Evolutionary conservation across 2,329 filamentous ascomycete genomes (phyloP), one percentile per base, ranked within the genome.

Genomic region (Calonectria henricotiae): DNA sequence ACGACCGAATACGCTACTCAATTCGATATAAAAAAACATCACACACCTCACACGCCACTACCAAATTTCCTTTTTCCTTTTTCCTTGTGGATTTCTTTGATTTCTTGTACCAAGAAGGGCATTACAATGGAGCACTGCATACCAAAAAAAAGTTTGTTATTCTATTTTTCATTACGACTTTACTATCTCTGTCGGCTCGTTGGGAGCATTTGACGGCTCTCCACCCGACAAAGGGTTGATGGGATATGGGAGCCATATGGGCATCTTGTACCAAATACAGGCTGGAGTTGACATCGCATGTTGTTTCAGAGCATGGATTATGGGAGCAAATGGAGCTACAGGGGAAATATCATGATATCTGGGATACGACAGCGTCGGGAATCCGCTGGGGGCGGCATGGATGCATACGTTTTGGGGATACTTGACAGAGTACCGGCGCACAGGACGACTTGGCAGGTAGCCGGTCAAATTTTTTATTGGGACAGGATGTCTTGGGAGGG

Each of bases 121-220:
- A 85, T 85, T 78, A 80, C 75, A 84, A 77, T 78, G 85, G 85
- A 86, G 85, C 83, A 85, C 81, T 84, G 84, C 84, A 85, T 86
- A 83, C 83, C 84, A 84, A 84, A 84, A 81, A 82, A 82, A 81
- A 79, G 74, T 74, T 75, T 77, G 70, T 73, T 74, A 75, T 76
- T 74, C 62, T 71, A 71, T 62, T 69, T 76, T 66, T 67, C 74
- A 75, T 71, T 72, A 68, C 71, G 70, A 75, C 71, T 74, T 69
- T 69, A 69, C 63, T 73, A 72, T 69, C 69, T 72, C 73, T 55
- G 71, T 69, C 72, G 65, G 70, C 62, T 71, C 65, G 72, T 39
- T 70, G 67, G 68, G 69, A 78, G 73, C 39, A 73, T 70, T 72
- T 74, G 73, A 73, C 65, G 76, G 76, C 68, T 77, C 70, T 68